Evolutionary conservation across 192 early-diverging fungal genomes (phyloP).

Genomic region (Entophlyctis luteolus): DNA sequence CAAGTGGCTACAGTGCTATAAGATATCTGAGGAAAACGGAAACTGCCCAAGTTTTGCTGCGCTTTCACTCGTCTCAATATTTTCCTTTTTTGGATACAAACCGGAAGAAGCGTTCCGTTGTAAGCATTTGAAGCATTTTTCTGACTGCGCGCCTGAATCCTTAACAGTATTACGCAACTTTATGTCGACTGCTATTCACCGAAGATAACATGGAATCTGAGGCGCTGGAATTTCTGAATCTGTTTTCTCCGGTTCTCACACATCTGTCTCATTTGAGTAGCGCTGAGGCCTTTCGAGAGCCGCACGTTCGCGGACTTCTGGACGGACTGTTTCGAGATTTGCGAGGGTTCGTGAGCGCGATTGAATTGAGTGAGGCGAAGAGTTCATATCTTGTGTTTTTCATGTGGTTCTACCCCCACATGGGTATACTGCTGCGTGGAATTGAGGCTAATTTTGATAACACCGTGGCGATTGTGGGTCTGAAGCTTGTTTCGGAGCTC

Average conservation of each 20-base stretch:
- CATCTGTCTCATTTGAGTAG: conserved; percentile 23
- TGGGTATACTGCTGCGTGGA: conserved; percentile 58
- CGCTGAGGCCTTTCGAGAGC: conserved; percentile 6
- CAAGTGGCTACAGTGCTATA: conserved; percentile 63
- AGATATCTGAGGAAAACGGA: conserved; percentile 76
- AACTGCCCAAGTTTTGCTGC: conserved; percentile 60
- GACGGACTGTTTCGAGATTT: conserved; percentile 69
- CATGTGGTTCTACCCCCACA: conserved; percentile 79
- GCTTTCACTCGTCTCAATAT: conserved; percentile 67
- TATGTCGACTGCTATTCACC: conserved; percentile 70
- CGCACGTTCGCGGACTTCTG: background rate
- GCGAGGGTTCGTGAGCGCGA: conserved; percentile 69
- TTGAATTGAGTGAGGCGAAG: conserved; percentile 41
- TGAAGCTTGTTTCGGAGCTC: conserved; percentile 80
- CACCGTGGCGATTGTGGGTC: conserved; percentile 62
- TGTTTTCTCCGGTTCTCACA: conserved; percentile 57
- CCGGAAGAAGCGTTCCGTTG: conserved; percentile 44
- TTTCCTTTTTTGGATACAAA: conserved; percentile 67
- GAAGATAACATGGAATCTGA: conserved; percentile 57
- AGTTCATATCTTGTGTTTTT: conserved; percentile 69
- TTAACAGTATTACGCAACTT: conserved; percentile 68
- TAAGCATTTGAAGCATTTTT: conserved; percentile 29
- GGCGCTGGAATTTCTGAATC: conserved; percentile 71
- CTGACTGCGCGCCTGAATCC: conserved; percentile 29
- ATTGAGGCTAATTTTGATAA: conserved; percentile 66